These are phyloP conservation scores for Kwoniella sp. DNA, from an alignment of 768 basidiomycete genomes.

Conservation along the genomic window DNA sequence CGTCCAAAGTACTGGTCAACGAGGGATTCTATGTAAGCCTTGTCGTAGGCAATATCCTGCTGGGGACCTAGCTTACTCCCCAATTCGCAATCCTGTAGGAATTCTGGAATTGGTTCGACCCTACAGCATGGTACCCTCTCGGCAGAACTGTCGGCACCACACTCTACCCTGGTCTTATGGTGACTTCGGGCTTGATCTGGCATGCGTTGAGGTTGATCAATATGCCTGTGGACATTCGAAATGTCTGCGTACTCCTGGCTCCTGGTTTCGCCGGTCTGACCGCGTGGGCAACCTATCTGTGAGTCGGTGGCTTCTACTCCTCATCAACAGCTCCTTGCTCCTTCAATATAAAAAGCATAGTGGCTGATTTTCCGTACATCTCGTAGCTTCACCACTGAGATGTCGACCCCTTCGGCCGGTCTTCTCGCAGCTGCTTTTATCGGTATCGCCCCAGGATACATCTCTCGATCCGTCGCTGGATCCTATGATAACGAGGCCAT, in stretches of 20 bases:
- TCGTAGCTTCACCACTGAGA: slow-evolving; percentile 86
- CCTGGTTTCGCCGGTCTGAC: slow-evolving; percentile 96
- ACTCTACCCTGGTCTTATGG: slow-evolving; percentile 97
- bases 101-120: slow-evolving; percentile 99
- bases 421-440: slow-evolving; percentile 98
- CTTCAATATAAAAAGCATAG: too few relatives aligned
- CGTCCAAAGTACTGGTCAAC: slow-evolving; percentile 83
- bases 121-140: slow-evolving; percentile 98
- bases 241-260: slow-evolving; percentile 93
- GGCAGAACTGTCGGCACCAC: slow-evolving; percentile 98
- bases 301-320: too few relatives aligned
- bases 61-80: neutral
- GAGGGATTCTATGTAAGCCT: slow-evolving; percentile 89
- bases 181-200: slow-evolving; percentile 96
- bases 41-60: too few relatives aligned
- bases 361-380: too few relatives aligned
- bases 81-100: slow-evolving; percentile 61
- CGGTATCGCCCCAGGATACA: slow-evolving; percentile 94
- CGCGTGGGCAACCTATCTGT: slow-evolving; percentile 96
- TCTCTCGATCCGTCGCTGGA: slow-evolving; percentile 96
- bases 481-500: slow-evolving; percentile 99
- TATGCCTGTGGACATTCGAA: slow-evolving; percentile 94
- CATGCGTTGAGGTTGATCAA: slow-evolving; percentile 81
- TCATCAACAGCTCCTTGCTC: too few relatives aligned
- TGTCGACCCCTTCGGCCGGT: slow-evolving; percentile 93